Percentiles rank a stretch among this genome's conserved stretches.
Evolutionary conservation across 352 stramenopile genomes (phyloP).

Genomic region (Phytophthora rubi): DNA sequence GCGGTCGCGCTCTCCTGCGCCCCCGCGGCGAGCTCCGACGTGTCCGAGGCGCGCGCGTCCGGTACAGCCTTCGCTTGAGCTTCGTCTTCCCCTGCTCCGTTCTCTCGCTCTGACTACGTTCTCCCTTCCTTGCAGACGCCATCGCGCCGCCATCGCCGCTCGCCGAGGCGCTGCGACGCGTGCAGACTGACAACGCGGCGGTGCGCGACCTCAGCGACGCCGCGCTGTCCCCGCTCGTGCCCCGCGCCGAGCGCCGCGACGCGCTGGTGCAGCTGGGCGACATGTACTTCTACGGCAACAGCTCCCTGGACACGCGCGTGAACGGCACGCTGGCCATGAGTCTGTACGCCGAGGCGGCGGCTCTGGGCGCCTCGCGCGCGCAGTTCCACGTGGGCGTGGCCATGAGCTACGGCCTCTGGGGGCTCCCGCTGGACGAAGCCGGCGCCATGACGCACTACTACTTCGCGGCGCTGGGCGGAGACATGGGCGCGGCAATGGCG

Average conservation of each 20-base stretch:
- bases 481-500: slow-evolving; percentile 72
- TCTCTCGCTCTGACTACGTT: slow-evolving; percentile 7
- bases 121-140: slow-evolving; percentile 19
- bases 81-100: background rate
- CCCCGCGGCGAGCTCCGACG: slow-evolving; percentile 18
- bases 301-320: slow-evolving; percentile 57
- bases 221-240: slow-evolving; percentile 41
- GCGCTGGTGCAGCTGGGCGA: slow-evolving; percentile 76
- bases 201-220: slow-evolving; percentile 52
- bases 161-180: slow-evolving; percentile 25
- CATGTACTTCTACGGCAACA: slow-evolving; percentile 84
- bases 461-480: slow-evolving; percentile 78
- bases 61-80: slow-evolving; percentile 13
- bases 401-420: slow-evolving; percentile 84
- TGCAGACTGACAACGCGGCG: slow-evolving; percentile 37
- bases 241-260: slow-evolving; percentile 43
- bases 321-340: slow-evolving; percentile 79
- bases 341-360: slow-evolving; percentile 69
- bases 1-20: slow-evolving; percentile 9
- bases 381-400: slow-evolving; percentile 90
- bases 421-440: slow-evolving; percentile 64
- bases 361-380: slow-evolving; percentile 60
- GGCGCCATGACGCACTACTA: slow-evolving; percentile 83
- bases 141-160: slow-evolving; percentile 35
- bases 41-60: slow-evolving; percentile 31